These are phyloP conservation scores for Sporothrix variecibatus DNA, from an alignment of 2,329 filamentous ascomycete species.

Conservation along the genomic window DNA sequence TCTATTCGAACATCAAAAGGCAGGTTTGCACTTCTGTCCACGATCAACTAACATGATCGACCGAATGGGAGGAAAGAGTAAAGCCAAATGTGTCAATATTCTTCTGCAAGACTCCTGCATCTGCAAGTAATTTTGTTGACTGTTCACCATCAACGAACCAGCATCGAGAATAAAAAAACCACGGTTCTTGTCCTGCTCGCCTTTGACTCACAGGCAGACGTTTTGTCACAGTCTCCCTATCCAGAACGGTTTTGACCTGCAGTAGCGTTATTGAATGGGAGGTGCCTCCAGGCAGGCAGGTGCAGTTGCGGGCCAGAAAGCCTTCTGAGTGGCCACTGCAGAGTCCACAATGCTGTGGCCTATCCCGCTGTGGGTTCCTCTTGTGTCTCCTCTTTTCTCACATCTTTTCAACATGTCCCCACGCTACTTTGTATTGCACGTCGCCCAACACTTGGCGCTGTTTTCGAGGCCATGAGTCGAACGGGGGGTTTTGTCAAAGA, in stretches of 20 bases:
- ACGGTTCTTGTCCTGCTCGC: background rate
- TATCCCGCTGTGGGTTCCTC: background rate
- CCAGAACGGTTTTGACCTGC: background rate
- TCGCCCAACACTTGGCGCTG: background rate
- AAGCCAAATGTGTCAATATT: background rate
- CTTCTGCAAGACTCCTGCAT: background rate
- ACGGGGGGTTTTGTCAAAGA: background rate
- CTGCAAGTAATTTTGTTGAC: background rate
- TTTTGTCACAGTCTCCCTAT: background rate
- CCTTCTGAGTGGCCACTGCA: background rate
- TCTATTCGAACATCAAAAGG: background rate
- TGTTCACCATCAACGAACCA: background rate
- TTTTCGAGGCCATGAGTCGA: constrained; percentile 14
- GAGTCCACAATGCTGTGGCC: background rate
- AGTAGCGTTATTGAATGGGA: background rate
- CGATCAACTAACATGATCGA: background rate
- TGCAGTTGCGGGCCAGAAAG: background rate
- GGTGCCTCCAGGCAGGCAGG: constrained; percentile 9
- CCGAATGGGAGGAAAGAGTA: background rate
- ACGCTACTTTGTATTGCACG: constrained; percentile 22
- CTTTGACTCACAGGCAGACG: constrained; percentile 20
- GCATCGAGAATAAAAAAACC: background rate
- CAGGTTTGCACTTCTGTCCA: background rate
- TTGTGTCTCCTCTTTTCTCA: background rate
- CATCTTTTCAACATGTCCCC: background rate